Conservation (phyloP, 495 filamentous ascomycete species). For the Talaromyces wortmannii region DNA sequence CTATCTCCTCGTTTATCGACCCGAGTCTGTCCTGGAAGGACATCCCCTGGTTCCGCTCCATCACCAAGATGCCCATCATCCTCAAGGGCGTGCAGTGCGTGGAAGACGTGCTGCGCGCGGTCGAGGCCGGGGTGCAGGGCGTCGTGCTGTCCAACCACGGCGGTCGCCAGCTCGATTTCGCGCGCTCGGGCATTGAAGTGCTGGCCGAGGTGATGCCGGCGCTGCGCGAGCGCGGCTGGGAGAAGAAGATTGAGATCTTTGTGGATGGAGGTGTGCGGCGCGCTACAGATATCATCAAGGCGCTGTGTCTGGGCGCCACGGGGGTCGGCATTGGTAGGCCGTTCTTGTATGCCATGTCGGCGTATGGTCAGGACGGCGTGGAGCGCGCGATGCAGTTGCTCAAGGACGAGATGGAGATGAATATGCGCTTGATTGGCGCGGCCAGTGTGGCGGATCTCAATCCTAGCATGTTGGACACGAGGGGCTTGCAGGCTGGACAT, state of each 20-base stretch:
- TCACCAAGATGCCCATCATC: slow-evolving; percentile 94
- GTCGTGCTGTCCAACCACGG: slow-evolving; percentile 97
- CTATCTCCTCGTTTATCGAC: slow-evolving; percentile 95
- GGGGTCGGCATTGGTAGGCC: slow-evolving; percentile 93
- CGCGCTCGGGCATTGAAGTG: slow-evolving; percentile 85
- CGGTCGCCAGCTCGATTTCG: slow-evolving; percentile 92
- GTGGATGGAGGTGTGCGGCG: slow-evolving; percentile 87
- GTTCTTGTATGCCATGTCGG: slow-evolving; percentile 92
- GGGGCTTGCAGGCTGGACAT: slow-evolving; percentile 63
- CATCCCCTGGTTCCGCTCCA: slow-evolving; percentile 86
- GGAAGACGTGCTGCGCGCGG: slow-evolving; percentile 84
- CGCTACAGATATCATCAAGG: slow-evolving; percentile 94
- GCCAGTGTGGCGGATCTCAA: slow-evolving; percentile 67
- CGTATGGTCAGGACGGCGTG: slow-evolving; percentile 84
- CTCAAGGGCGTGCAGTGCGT: slow-evolving; percentile 96
- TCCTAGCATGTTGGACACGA: slow-evolving; percentile 68
- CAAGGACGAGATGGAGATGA: slow-evolving; percentile 99
- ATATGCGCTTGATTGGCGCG: slow-evolving; percentile 88
- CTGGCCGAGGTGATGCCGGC: slow-evolving; percentile 96
- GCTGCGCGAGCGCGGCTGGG: slow-evolving; percentile 71
- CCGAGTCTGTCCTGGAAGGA: slow-evolving; percentile 86
- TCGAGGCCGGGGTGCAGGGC: slow-evolving; percentile 78
- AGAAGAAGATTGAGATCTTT: slow-evolving; percentile 83
- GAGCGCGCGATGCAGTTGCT: slow-evolving; percentile 90
- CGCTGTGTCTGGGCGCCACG: slow-evolving; percentile 84